Conservation (phyloP, 805 yeast species). For the Candida odintsovae region DNA sequence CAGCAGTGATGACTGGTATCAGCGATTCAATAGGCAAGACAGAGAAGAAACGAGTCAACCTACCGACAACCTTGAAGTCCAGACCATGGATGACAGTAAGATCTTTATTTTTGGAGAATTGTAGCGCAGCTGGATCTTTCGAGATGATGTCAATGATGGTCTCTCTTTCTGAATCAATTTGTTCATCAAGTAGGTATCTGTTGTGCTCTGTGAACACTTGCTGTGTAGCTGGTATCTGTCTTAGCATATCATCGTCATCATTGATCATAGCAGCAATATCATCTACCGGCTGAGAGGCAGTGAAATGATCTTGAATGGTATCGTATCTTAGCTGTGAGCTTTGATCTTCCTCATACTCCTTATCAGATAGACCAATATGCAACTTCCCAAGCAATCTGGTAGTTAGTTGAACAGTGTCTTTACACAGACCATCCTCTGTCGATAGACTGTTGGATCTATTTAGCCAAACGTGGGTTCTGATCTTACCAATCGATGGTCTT, state of each 20-base stretch:
- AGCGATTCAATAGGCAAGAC: conserved; percentile 37
- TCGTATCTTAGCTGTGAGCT: conserved; percentile 18
- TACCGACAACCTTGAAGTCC: conserved; percentile 30
- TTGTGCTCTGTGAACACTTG: conserved; percentile 34
- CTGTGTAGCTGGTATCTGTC: conserved; percentile 34
- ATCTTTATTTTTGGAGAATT: conserved; percentile 30
- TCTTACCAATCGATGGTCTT: conserved; percentile 36
- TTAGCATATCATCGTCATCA: conserved; percentile 22
- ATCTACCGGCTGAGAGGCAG: conserved; percentile 43
- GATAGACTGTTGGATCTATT: conserved; percentile 37
- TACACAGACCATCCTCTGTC: conserved; percentile 43
- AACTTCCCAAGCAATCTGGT: conserved; percentile 45
- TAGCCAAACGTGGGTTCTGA: conserved; percentile 54
- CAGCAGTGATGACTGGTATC: conserved; percentile 34
- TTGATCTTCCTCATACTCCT: conserved; percentile 27
- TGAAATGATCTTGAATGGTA: conserved; percentile 17
- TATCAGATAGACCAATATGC: conserved; percentile 48
- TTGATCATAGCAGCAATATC: conserved; percentile 38
- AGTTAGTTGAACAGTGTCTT: conserved; percentile 46
- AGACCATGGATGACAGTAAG: background rate
- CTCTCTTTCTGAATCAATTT: conserved; percentile 23
- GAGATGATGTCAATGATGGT: conserved; percentile 34
- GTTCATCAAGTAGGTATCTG: conserved; percentile 24
- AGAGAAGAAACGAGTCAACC: conserved; percentile 49
- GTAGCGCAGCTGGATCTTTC: conserved; percentile 46